Base-by-base conservation (phyloP, 2,329 filamentous ascomycete species). In the Reticulascus tulasneorum region DNA sequence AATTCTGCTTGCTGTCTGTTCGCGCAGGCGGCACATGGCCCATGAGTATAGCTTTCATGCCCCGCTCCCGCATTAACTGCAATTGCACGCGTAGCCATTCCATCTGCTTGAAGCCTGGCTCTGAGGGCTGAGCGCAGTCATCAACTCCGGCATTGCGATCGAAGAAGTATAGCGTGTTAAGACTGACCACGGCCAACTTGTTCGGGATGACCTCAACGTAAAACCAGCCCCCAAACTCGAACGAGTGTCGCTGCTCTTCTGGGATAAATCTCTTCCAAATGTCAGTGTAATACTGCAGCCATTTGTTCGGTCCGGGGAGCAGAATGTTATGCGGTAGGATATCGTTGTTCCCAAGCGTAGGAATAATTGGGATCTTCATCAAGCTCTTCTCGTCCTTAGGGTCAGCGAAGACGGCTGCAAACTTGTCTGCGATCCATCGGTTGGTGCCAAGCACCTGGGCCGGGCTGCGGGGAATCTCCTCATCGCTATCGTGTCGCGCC, bases 101-200 rank as follows among this genome's bases (percentile, higher is more conserved):
- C 71, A 98, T 84, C 52, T 97, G 93, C 60, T 91, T 83, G 59
- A 84, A 97, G 3, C 93, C 93, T 1, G 93, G 90, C 58, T 97
- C 86, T 1, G 77, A 79, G 22, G 83, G 81, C 24, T 74, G 64
- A 22, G 79, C 77, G 61, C 93, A 98, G 38, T 93, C 91, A 56
- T 98, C 88, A 15, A 96, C 84, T n/a, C 82, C 91, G 4, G 84
- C 85, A 56, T 98, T 98, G 40, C 86, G 86, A 48, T 85, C 84
- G 61, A 93, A 98, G 58, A 97, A 96, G 64, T 94, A 96, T 64
- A 98, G 76, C 1, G 91, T 96, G 61, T 98, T 98, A 48, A 98
- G 66, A 60, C 90, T 96, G 66, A 98, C 85, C 37, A 96, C 87
- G 15, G 89, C 86, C 34, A 98, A 73, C 51, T 82, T 80, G 45